phyloP scores from a whole-genome alignment of 257 asterid species.

The Salvia splendens region DNA sequence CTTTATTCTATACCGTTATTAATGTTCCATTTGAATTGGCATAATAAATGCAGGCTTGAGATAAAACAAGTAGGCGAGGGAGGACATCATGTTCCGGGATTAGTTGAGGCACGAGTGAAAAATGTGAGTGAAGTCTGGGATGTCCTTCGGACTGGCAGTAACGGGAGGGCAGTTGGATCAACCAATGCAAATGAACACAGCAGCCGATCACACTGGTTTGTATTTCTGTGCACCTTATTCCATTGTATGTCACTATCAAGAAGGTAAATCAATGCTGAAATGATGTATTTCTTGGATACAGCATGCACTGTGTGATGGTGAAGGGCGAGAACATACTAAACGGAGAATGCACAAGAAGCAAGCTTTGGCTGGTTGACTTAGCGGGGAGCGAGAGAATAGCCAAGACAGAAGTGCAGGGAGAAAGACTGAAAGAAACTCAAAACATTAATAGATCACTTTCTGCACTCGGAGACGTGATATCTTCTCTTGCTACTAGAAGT shows the following conservation, averaged over 20 bases:
- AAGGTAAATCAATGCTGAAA: slow-evolving; percentile 27
- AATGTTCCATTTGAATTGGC: background rate
- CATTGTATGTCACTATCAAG: slow-evolving; percentile 2
- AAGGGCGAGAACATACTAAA: slow-evolving; percentile 80
- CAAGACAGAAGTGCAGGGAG: slow-evolving; percentile 91
- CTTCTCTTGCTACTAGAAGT: slow-evolving; percentile 86
- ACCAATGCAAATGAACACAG: slow-evolving; percentile 92
- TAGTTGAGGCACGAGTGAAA: slow-evolving; percentile 79
- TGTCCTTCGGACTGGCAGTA: slow-evolving; percentile 78
- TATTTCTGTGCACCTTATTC: slow-evolving; percentile 8
- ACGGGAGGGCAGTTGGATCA: slow-evolving; percentile 86
- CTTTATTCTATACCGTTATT: too few species aligned
- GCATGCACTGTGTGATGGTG: slow-evolving; percentile 96
- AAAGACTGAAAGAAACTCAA: slow-evolving; percentile 87
- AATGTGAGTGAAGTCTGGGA: slow-evolving; percentile 89
- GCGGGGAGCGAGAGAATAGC: slow-evolving; percentile 98
- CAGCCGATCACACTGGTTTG: slow-evolving; percentile 96
- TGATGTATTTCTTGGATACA: slow-evolving; percentile 33
- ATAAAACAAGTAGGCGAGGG: slow-evolving; percentile 91
- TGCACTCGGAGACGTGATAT: slow-evolving; percentile 96
- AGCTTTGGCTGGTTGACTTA: slow-evolving; percentile 88
- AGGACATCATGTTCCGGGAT: slow-evolving; percentile 89
- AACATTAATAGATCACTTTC: slow-evolving; percentile 90
- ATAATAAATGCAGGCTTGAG: slow-evolving; percentile 63
- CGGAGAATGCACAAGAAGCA: slow-evolving; percentile 92